These are phyloP conservation scores for Kregervanrija fluxuum DNA, from an alignment of 805 yeast species.

Conservation along the genomic window DNA sequence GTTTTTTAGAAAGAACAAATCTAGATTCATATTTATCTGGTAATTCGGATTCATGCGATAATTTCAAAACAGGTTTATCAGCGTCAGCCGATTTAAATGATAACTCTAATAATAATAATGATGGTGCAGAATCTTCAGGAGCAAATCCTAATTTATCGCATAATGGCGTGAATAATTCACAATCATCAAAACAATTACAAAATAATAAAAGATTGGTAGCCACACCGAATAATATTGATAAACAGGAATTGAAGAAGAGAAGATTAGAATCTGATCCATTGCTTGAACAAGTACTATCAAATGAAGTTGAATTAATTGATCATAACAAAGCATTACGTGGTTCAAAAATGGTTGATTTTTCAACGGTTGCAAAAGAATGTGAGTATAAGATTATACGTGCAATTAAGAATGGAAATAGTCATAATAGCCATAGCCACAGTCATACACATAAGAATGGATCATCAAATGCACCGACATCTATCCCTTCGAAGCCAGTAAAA, in stretches of 20 bases:
- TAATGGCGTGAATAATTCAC: too few relatives aligned
- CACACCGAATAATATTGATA: slow-evolving; percentile 3
- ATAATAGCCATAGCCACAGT: background rate
- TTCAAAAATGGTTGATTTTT: slow-evolving; percentile 55
- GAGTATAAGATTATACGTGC: slow-evolving; percentile 48
- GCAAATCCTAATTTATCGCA: too few relatives aligned
- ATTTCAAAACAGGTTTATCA: slow-evolving; percentile 26
- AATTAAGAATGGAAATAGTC: background rate
- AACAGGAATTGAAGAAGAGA: slow-evolving; percentile 14
- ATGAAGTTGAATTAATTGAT: slow-evolving; percentile 38
- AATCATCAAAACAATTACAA: background rate
- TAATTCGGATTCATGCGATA: slow-evolving; percentile 50
- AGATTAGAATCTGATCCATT: slow-evolving; percentile 40
- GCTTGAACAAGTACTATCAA: slow-evolving; percentile 36
- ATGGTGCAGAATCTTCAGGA: background rate
- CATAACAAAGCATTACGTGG: slow-evolving; percentile 46
- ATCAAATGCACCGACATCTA: slow-evolving; percentile 7
- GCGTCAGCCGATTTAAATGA: slow-evolving; percentile 1
- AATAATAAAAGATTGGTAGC: background rate
- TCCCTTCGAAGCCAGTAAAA: background rate
- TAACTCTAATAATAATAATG: background rate
- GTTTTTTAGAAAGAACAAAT: slow-evolving; percentile 81
- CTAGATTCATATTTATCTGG: slow-evolving; percentile 78
- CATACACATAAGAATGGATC: slow-evolving; percentile 3
- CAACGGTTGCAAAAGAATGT: slow-evolving; percentile 58